Evolutionary conservation across 345 rosid genomes (phyloP).

Genomic region (Salix koriyanagi): DNA sequence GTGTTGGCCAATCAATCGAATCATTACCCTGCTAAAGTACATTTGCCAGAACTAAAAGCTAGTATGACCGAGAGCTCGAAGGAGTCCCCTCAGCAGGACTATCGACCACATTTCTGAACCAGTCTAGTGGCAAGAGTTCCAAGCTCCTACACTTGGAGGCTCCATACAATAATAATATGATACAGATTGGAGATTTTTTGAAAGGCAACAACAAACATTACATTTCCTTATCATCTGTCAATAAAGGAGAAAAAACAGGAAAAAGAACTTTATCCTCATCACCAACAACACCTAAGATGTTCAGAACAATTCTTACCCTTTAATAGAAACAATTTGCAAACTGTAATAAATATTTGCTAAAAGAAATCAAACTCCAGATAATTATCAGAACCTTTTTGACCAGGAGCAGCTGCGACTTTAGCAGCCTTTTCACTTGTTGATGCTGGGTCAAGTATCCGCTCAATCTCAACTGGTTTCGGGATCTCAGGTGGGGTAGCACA

Average conservation of each 20-base stretch:
- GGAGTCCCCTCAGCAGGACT: not conserved
- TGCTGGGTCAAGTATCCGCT: conserved; percentile 40
- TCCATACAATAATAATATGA: conserved; percentile 1
- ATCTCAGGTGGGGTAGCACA: conserved; percentile 86
- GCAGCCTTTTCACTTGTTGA: conserved; percentile 49
- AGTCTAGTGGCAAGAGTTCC: not conserved
- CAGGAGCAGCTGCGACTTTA: conserved; percentile 30
- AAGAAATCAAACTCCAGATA: conserved; percentile 93
- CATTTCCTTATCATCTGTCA: conserved; percentile 42
- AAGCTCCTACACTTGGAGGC: not conserved
- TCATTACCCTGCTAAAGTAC: not conserved
- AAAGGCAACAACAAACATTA: conserved; percentile 27
- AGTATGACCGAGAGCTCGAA: too few species aligned
- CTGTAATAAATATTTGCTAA: conserved; percentile 35
- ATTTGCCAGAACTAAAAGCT: not conserved
- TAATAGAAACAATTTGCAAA: conserved; percentile 33
- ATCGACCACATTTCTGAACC: not conserved
- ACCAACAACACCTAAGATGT: conserved; percentile 30
- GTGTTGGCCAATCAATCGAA: not conserved
- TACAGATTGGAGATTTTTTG: conserved; percentile 18
- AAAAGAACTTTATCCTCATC: conserved; percentile 29
- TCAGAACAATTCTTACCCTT: conserved; percentile 37
- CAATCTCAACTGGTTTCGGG: conserved; percentile 74
- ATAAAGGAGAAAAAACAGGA: not conserved
- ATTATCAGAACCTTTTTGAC: conserved; percentile 66